Conservation (phyloP, 129 eudicot species). For the Ambrosia artemisiifolia region DNA sequence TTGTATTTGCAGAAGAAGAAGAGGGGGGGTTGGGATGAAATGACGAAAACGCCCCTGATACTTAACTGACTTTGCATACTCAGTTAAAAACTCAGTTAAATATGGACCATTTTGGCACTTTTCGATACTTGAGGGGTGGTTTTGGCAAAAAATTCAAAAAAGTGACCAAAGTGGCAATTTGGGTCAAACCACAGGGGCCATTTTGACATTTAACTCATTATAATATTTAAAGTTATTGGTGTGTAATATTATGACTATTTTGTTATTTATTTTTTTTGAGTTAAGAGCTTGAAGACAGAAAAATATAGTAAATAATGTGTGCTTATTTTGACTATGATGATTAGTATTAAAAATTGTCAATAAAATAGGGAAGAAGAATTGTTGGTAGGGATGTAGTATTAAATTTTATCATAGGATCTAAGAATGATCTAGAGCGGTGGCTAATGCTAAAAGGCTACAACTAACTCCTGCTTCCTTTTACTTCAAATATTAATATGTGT, state of each 20-base stretch:
- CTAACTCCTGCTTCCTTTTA: not conserved
- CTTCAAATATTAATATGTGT: no score
- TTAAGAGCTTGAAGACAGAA: not conserved
- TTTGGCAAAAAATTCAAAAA: no score
- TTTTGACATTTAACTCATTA: no score
- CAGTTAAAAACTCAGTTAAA: no score
- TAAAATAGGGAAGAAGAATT: not conserved
- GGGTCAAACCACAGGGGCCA: no score
- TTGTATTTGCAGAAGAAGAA: no score
- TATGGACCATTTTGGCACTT: no score
- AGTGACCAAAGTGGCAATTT: no score
- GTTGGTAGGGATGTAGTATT: slow-evolving; percentile 5
- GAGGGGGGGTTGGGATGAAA: no score
- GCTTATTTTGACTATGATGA: slow-evolving; percentile 17
- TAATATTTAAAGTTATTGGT: not conserved
- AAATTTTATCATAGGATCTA: slow-evolving; percentile 1
- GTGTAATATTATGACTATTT: not conserved
- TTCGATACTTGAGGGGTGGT: no score
- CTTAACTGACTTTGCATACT: no score
- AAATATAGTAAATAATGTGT: not conserved
- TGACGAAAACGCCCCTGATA: no score
- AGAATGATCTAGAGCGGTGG: slow-evolving; percentile 22
- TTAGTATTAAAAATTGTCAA: not conserved
- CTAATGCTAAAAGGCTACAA: slow-evolving; percentile 16
- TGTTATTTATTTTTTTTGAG: not conserved